These are phyloP conservation scores for Nicotiana obtusifolia DNA, from an alignment of 257 asterid species.

Conservation along the genomic window DNA sequence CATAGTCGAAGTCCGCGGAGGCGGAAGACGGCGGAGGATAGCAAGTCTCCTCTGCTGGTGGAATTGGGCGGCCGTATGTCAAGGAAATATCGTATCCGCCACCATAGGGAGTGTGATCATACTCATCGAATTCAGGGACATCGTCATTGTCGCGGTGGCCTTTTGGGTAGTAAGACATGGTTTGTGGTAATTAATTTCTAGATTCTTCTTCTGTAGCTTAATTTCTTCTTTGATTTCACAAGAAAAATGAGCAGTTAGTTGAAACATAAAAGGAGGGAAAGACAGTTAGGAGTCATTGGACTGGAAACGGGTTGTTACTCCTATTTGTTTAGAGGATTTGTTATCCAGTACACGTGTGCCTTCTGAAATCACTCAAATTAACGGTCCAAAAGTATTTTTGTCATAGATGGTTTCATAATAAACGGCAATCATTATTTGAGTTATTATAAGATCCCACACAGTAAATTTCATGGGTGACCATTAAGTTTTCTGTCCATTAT, in stretches of 20 bases:
- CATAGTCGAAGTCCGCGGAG: conserved; percentile 57
- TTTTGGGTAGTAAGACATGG: conserved; percentile 16
- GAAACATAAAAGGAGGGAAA: neutral
- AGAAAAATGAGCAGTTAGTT: neutral
- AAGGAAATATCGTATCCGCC: conserved; percentile 75
- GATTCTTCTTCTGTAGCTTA: neutral
- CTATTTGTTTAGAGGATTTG: neutral
- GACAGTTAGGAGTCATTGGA: neutral
- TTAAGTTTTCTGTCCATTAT: too few relatives aligned
- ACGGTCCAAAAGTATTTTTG: neutral
- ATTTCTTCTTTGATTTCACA: neutral
- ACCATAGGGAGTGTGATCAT: conserved; percentile 78
- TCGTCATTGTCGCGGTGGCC: conserved; percentile 40
- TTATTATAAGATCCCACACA: too few relatives aligned
- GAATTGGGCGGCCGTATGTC: conserved; percentile 70
- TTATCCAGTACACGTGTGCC: neutral
- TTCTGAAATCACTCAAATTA: neutral
- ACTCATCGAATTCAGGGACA: conserved; percentile 77
- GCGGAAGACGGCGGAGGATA: neutral
- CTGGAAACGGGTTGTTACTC: neutral
- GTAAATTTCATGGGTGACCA: too few relatives aligned
- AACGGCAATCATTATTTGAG: too few relatives aligned
- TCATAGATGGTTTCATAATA: neutral
- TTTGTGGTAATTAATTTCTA: neutral
- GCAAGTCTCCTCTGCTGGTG: conserved; percentile 56